Evolutionary conservation across 148 eudicot species (phyloP), one percentile per base, ranked within the genome.

Genomic region (Silene conica): DNA sequence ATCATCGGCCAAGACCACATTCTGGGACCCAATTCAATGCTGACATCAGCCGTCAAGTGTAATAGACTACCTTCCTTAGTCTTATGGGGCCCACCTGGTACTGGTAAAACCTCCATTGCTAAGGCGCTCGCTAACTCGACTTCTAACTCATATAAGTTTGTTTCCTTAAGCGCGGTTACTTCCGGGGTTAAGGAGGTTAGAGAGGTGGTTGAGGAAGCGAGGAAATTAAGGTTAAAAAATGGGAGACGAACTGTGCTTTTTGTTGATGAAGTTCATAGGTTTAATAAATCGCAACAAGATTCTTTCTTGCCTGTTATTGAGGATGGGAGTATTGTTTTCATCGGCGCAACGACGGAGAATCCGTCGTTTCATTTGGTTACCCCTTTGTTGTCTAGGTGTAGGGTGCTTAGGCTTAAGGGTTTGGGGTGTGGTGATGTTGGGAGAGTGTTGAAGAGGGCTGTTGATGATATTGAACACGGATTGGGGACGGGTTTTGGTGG

Each of bases 11-110:
- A 93, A 80, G 89, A 80, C 66, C 98, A 93, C 72, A 84, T 93
- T 18, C 77, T 93, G 6, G 89, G 86, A 12, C 45, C 73, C 54
- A 75, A 25, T 23, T 85, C 92, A 43, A 58, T 86, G 21, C 80
- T 93, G 12, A 81, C 85, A 9, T 90, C 92, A 0, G 89, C 95
- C 4, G 62, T 91, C 26, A 63, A 69, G n/a, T 81, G 81, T 54
- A 80, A 80, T 34, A 82, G 85, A 18, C 80, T 93, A 19, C 95
- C 97, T 7, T 93, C 98, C 2, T 61, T 91, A 13, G 67, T 93
- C 20, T 74, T 93, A 3, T 93, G 98, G 97, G 98, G 98, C 67
- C 97, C 98, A 23, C 98, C 98, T n/a, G 98, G 98, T 8, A 88
- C 92, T 0, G 98, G 98, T 2, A 93, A 93, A 76, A 93, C 98